Base-by-base conservation (phyloP, 768 basidiomycete genomes). In the Pulveroboletus sp. region DNA sequence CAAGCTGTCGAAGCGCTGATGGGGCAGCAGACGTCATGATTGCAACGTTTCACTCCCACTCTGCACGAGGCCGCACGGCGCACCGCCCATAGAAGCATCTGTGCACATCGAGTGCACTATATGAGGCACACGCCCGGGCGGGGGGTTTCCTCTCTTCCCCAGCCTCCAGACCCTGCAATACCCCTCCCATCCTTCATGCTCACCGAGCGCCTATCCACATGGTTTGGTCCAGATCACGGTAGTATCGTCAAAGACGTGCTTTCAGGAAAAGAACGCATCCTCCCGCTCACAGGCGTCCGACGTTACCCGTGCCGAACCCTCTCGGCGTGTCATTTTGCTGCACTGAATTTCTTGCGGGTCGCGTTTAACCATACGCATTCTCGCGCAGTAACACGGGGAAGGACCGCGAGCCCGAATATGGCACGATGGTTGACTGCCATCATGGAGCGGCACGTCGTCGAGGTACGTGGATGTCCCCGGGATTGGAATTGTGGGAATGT, bases 251-350 rank as follows among this genome's bases (percentile, higher is more conserved):
- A 31, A 21, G 64, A 68, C 12, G 57, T 64, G 6, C 55, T 64
- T 2, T 50, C 64, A 8, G 71, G 69, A 17, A 68, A 69, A 49
- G 71, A 72, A 47, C 61, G 68, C 36, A 69, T 81, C 32, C 66
- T 78, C 41, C 76, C 74, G 3, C 69, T 76, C 52, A 59, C 55
- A 6, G 75, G 78, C 14, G 67, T 73, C 15, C 75, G 79, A 41
- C 77, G 80, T 38, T 81, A 81, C 38, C 60, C 65, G 35, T 69
- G 72, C 32, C 50, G 37, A 33, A 57, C 56, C 24, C 47, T 44
- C 8, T 75, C 81, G 12, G 72, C 80, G 3, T 85, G 83, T 53
- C 82, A 82, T 11, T 71, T 86, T 39, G 82, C 83, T 8, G 78
- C 79, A 3, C 57, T 86, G 56, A 85, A 84, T 55, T 84, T 81